Base-by-base conservation (phyloP, 2,329 filamentous ascomycete genomes). In the Paecilomyces sp. region DNA sequence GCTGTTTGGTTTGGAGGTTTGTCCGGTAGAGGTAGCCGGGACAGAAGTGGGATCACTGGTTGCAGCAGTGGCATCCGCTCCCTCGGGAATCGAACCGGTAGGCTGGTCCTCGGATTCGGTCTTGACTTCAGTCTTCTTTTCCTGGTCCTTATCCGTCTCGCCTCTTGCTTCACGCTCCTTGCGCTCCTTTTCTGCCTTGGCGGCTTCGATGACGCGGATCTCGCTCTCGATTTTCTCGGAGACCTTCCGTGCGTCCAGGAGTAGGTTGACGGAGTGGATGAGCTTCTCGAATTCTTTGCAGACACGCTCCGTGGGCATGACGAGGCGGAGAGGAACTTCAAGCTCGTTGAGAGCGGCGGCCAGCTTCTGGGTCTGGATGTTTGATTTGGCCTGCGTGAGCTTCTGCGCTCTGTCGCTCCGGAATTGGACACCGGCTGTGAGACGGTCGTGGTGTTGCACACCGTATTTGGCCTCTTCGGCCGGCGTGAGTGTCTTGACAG, bases 381-480 rank as follows among this genome's bases (percentile, higher is more conserved):
- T 79, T 31, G 77, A 80, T 65, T 81, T 81, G 33, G 79, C 79
- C 62, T 80, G 78, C 3, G 77, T 79, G 57, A 80, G 73, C 61
- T 80, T 79, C 59, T 78, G 76, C 55, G 79, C 77, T 62, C 77
- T 78, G 63, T 81, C 79, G 64, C 91, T 91, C 12, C 93, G 90
- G 82, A 97, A 97, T 13, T 90, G 88, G 36, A 96, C 90, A 6
- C 94, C 93, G 8, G 88, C 89, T 1, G 88, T 87, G 47, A 97
- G 82, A 30, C 93, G 89, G 59, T 97, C 93, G 64, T 93, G 89
- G 65, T 90, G 86, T 7, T 88, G 85, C 9, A 99, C 89, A 63
- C 93, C 94, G 70, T 93, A 97, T 34, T 88, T 83, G 63, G 84
- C 76, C 76, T 92, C 88, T 75, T 95, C 89, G 65, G 89, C 85